Conservation (phyloP, 2,329 filamentous ascomycete species). For the Aaosphaeria arxii region DNA sequence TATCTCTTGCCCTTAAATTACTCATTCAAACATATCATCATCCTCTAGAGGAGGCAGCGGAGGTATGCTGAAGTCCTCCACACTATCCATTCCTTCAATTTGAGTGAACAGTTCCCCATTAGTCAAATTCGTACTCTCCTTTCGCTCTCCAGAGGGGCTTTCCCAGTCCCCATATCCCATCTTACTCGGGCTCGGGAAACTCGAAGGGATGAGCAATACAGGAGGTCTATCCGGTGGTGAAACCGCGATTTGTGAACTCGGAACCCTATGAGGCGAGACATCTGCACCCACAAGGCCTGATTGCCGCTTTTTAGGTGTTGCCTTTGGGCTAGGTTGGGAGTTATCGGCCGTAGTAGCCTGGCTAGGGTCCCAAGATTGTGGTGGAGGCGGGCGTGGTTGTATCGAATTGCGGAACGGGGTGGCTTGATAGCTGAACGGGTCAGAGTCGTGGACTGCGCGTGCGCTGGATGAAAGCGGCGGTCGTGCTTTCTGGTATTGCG, state of each 20-base stretch:
- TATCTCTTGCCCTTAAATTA: background rate
- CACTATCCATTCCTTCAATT: constrained; percentile 7
- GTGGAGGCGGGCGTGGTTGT: background rate
- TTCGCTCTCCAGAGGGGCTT: constrained; percentile 12
- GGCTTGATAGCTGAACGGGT: constrained; percentile 24
- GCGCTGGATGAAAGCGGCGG: constrained; percentile 21
- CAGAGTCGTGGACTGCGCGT: constrained; percentile 14
- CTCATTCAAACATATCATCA: background rate
- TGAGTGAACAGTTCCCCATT: constrained; percentile 10
- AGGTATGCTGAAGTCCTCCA: constrained; percentile 35
- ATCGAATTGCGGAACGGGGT: constrained; percentile 11
- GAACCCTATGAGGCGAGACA: constrained; percentile 19
- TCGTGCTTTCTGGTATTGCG: constrained; percentile 22
- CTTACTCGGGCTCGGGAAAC: constrained; percentile 28
- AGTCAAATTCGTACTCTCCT: no score
- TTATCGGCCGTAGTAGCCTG: constrained; percentile 33
- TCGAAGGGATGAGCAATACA: constrained; percentile 28
- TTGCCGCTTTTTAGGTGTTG: constrained; percentile 1
- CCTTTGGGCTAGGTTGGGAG: constrained; percentile 3
- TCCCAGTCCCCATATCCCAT: constrained; percentile 18
- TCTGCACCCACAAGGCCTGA: constrained; percentile 12
- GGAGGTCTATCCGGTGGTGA: constrained; percentile 26
- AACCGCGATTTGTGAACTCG: constrained; percentile 14
- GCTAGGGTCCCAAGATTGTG: constrained; percentile 12
- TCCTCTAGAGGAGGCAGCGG: constrained; percentile 17